A percentile compares a stretch with the other conserved stretches of the same genome.
These are phyloP conservation scores for Carex sylvatica DNA, from an alignment of 202 grass and related monocot species.

Conservation along the genomic window DNA sequence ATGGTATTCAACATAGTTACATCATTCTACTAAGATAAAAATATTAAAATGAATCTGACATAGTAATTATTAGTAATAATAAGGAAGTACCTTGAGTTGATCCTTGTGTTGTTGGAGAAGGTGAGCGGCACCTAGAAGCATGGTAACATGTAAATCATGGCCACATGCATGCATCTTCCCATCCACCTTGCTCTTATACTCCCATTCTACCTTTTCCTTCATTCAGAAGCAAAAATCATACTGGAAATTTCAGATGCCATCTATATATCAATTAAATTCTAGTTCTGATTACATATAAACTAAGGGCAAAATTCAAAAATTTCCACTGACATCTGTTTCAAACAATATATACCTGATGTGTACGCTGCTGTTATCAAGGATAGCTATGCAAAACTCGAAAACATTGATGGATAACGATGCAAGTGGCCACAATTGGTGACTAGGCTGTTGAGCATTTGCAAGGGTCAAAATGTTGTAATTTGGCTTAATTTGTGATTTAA, in stretches of 20 bases:
- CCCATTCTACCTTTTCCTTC: slow-evolving; percentile 85
- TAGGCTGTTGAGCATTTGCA: not conserved
- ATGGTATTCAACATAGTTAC: too few relatives aligned
- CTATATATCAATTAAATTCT: not conserved
- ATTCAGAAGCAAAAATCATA: not conserved
- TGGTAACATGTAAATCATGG: slow-evolving; percentile 76
- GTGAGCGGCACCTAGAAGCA: slow-evolving; percentile 78
- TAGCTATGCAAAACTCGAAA: not conserved
- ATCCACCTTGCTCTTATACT: slow-evolving; percentile 67
- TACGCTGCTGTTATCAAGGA: not conserved
- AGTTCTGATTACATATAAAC: not conserved
- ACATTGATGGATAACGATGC: not conserved
- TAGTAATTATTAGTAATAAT: not conserved
- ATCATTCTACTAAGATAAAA: too few relatives aligned
- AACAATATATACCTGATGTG: not conserved
- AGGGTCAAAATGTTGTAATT: not conserved
- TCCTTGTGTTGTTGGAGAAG: slow-evolving; percentile 70
- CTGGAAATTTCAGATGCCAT: not conserved
- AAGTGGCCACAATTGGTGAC: not conserved
- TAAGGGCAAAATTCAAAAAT: not conserved
- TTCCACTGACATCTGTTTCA: not conserved
- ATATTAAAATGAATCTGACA: too few relatives aligned
- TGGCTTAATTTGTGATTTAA: not conserved
- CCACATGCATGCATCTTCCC: slow-evolving; percentile 90
- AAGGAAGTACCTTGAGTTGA: slow-evolving; percentile 48